Percentiles rank a stretch among this genome's conserved stretches.
These are phyloP conservation scores for Yamadazyma paraphyllophila DNA, from an alignment of 805 yeast genomes.

Conservation along the genomic window DNA sequence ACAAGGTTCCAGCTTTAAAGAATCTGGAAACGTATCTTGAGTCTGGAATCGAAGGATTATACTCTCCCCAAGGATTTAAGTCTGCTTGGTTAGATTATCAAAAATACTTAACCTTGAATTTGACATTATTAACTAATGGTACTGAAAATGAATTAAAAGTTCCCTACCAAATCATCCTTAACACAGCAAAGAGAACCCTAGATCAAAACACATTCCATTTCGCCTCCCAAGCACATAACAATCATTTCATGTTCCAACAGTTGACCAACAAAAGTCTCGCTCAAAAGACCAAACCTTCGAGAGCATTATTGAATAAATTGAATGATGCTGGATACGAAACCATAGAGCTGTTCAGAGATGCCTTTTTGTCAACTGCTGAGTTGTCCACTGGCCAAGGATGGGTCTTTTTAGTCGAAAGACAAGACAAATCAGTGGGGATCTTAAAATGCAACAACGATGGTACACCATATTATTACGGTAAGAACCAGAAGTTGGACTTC, in stretches of 20 bases:
- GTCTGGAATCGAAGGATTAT: constrained; percentile 63
- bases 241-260: constrained; percentile 82
- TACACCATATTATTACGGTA: constrained; percentile 67
- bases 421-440: constrained; percentile 56
- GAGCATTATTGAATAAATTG: constrained; percentile 37
- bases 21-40: constrained; percentile 35
- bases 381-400: constrained; percentile 67
- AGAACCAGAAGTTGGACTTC: constrained; percentile 71
- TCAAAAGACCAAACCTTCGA: constrained; percentile 32
- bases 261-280: constrained; percentile 37
- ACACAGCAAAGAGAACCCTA: constrained; percentile 64
- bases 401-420: constrained; percentile 67
- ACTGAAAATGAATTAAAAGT: constrained; percentile 74
- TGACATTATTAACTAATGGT: constrained; percentile 67
- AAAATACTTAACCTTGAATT: constrained; percentile 54
- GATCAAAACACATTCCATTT: constrained; percentile 74
- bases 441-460: constrained; percentile 69
- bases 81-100: constrained; percentile 84
- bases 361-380: constrained; percentile 51
- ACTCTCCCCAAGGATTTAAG: constrained; percentile 62
- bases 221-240: constrained; percentile 90
- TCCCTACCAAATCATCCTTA: constrained; percentile 67
- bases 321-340: constrained; percentile 32
- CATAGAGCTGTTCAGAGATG: constrained; percentile 51
- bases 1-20: constrained; percentile 60